Evolutionary conservation across 108 stramenopile genomes (phyloP).

Genomic region (Conticribra weissflogii): DNA sequence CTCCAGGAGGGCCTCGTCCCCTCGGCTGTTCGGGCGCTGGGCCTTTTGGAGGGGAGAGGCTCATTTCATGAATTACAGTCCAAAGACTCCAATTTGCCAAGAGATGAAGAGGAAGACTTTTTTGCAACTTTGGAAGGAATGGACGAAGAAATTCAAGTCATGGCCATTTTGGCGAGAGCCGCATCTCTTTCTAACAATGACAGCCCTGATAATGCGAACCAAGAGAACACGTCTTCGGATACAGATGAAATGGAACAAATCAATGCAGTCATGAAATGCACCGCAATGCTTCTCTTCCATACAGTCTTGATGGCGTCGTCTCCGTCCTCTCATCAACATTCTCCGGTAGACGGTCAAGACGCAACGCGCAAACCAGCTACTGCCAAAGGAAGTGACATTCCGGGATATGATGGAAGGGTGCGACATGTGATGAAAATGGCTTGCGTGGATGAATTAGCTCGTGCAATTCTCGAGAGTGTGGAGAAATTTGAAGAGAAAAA

Average conservation of each 20-base stretch:
- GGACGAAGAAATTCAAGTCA: conserved; percentile 52
- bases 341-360: background rate
- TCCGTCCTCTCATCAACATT: background rate
- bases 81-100: background rate
- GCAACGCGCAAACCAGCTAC: background rate
- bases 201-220: background rate
- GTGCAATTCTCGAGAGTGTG: conserved; percentile 33
- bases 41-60: conserved; percentile 22
- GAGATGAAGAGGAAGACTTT: conserved; percentile 44
- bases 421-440: conserved; percentile 61
- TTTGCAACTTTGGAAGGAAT: conserved; percentile 43
- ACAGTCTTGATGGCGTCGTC: conserved; percentile 43
- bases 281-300: conserved; percentile 50
- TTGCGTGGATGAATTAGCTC: conserved; percentile 48
- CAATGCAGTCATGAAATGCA: conserved; percentile 51
- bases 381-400: conserved; percentile 1
- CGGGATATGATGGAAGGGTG: conserved; percentile 59
- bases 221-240: background rate
- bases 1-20: conserved; percentile 46
- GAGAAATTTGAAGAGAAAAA: conserved; percentile 18
- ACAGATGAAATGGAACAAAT: conserved; percentile 45
- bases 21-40: conserved; percentile 32
- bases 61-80: background rate
- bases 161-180: conserved; percentile 48
- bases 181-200: conserved; percentile 19